phyloP scores from a whole-genome alignment of 73 alveolate species.

The Tetrahymena elliotti region DNA sequence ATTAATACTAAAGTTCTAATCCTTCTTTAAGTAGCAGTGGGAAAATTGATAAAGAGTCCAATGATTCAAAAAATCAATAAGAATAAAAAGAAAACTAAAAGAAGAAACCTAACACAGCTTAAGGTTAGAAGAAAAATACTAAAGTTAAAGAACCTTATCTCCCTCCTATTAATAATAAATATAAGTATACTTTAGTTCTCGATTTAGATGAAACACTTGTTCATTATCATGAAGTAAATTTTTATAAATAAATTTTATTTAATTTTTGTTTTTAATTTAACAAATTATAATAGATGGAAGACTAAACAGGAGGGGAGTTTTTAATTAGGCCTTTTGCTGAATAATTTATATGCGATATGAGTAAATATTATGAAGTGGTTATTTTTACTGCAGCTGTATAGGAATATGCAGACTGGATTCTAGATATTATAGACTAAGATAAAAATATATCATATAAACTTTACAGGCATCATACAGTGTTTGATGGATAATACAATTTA shows the following conservation, averaged over 20 bases:
- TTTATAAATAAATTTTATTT: neutral
- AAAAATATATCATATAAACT: constrained; percentile 67
- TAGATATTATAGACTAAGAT: constrained; percentile 70
- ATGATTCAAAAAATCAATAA: neutral
- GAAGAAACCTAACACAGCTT: neutral
- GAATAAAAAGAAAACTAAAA: neutral
- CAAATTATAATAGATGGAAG: constrained; percentile 34
- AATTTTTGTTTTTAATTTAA: neutral
- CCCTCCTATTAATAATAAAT: neutral
- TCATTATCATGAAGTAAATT: neutral
- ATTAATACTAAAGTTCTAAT: neutral
- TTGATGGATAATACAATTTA: constrained; percentile 68
- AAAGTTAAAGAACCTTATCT: neutral
- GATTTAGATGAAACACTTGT: neutral
- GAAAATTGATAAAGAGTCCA: neutral
- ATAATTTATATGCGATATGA: constrained; percentile 83
- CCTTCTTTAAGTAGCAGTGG: neutral
- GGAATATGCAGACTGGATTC: constrained; percentile 92
- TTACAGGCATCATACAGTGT: constrained; percentile 88
- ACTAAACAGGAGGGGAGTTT: constrained; percentile 84
- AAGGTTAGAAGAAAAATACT: neutral
- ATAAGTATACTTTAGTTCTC: neutral
- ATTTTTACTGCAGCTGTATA: constrained; percentile 96
- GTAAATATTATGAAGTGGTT: constrained; percentile 87
- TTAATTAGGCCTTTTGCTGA: constrained; percentile 87